A percentile compares a stretch with the other conserved stretches of the same genome.
These are phyloP conservation scores for Leishmania tropica DNA, from an alignment of 208 protist species.

Conservation along the genomic window DNA sequence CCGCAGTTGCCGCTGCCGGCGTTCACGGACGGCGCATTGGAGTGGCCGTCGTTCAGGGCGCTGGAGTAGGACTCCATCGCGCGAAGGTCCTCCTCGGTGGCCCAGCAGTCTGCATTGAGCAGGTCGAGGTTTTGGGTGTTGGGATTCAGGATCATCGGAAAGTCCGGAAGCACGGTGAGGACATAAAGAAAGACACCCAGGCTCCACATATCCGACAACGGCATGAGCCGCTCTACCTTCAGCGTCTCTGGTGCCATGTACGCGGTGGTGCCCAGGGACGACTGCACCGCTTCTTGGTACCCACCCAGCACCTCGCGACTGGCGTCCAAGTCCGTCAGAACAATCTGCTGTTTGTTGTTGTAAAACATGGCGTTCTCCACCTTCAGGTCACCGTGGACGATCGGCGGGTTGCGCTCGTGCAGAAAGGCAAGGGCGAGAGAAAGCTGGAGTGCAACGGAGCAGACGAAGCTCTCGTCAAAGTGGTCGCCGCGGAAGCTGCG, in stretches of 20 bases:
- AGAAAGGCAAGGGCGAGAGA: conserved; percentile 55
- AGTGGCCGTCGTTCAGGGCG: conserved; percentile 18
- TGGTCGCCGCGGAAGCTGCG: conserved; percentile 39
- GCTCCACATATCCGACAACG: conserved; percentile 83
- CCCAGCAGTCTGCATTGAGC: conserved; percentile 68
- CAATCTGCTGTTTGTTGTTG: conserved; percentile 51
- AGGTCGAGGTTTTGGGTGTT: conserved; percentile 49
- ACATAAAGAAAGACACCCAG: conserved; percentile 82
- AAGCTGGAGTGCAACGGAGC: conserved; percentile 67
- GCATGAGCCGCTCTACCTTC: conserved; percentile 57
- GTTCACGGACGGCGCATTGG: neutral
- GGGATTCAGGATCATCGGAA: conserved; percentile 69
- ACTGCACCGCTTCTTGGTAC: conserved; percentile 34
- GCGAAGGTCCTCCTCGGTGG: conserved; percentile 42
- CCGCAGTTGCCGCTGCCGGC: conserved; percentile 9
- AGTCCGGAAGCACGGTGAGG: conserved; percentile 74
- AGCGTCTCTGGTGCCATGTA: conserved; percentile 84
- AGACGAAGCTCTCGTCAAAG: conserved; percentile 60
- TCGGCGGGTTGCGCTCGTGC: conserved; percentile 77
- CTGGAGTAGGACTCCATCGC: conserved; percentile 42
- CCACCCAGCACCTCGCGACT: conserved; percentile 47
- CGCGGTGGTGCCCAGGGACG: conserved; percentile 49
- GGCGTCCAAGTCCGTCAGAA: conserved; percentile 83
- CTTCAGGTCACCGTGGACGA: conserved; percentile 87
- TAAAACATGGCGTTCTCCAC: conserved; percentile 77